These are phyloP conservation scores for Pterula multifida DNA, from an alignment of 1,284 basidiomycete genomes.

Conservation along the genomic window DNA sequence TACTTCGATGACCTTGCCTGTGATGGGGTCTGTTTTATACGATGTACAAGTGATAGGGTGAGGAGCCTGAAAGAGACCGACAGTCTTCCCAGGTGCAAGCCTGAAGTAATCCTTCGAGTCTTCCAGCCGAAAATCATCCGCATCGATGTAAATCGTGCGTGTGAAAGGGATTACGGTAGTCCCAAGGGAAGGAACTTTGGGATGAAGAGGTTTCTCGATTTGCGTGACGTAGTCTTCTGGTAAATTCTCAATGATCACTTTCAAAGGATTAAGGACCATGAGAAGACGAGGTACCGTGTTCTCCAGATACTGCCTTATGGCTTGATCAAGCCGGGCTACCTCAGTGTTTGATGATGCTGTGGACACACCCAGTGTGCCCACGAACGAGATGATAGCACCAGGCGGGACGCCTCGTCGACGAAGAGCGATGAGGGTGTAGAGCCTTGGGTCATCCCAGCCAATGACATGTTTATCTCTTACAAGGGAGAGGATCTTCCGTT, in stretches of 20 bases:
- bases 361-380: constrained; percentile 88
- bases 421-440: constrained; percentile 94
- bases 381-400: constrained; percentile 89
- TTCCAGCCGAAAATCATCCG: constrained; percentile 85
- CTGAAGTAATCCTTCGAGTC: constrained; percentile 97
- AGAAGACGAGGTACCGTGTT: constrained; percentile 80
- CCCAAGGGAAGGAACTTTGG: constrained; percentile 87
- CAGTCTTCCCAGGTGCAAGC: constrained; percentile 92
- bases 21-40: constrained; percentile 63
- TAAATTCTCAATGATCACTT: constrained; percentile 86
- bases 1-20: constrained; percentile 72
- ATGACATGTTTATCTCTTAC: constrained; percentile 79
- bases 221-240: constrained; percentile 76
- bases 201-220: constrained; percentile 89
- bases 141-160: constrained; percentile 85
- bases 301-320: constrained; percentile 86
- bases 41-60: constrained; percentile 90
- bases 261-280: constrained; percentile 89
- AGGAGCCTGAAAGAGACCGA: constrained; percentile 94
- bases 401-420: constrained; percentile 93
- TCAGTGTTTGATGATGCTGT: constrained; percentile 81
- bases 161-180: constrained; percentile 81
- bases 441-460: constrained; percentile 97
- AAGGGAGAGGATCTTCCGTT: constrained; percentile 88
- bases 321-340: constrained; percentile 82